Percentiles rank a stretch among this genome's conserved stretches.
These are phyloP conservation scores for Xylaria nigripes DNA, from an alignment of 495 filamentous ascomycete species.

Conservation along the genomic window DNA sequence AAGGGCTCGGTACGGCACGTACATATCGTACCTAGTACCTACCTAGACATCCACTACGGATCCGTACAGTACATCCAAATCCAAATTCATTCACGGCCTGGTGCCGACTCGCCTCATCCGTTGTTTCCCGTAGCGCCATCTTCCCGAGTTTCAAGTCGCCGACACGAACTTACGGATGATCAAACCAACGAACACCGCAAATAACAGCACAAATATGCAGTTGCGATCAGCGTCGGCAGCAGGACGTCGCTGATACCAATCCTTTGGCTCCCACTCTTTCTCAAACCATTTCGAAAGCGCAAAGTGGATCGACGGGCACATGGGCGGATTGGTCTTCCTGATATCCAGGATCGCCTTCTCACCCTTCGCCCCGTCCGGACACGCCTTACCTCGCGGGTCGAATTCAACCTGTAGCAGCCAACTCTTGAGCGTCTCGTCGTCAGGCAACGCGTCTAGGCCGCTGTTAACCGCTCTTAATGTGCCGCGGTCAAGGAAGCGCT, in stretches of 20 bases:
- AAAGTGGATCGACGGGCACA: neutral
- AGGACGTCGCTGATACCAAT: neutral
- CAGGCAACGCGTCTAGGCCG: neutral
- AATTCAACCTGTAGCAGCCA: conserved; percentile 1
- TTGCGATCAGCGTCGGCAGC: neutral
- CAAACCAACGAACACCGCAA: neutral
- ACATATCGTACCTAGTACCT: no score
- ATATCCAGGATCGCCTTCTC: conserved; percentile 3
- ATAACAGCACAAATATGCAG: neutral
- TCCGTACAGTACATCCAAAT: no score
- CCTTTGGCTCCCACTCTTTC: conserved; percentile 1
- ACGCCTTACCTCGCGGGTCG: conserved; percentile 1
- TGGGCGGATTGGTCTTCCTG: neutral
- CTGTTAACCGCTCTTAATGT: neutral
- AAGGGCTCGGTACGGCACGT: no score
- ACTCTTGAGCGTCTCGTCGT: neutral
- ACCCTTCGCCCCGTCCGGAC: neutral
- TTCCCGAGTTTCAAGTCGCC: no score
- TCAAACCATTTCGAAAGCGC: conserved; percentile 5
- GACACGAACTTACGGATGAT: neutral
- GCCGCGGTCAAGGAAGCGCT: conserved; percentile 2
- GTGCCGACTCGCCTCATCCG: no score
- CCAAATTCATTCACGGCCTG: no score
- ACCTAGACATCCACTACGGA: no score
- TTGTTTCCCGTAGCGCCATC: no score